Evolutionary conservation across 2,329 filamentous ascomycete species (phyloP).

Genomic region (Aspergillus brasiliensis): DNA sequence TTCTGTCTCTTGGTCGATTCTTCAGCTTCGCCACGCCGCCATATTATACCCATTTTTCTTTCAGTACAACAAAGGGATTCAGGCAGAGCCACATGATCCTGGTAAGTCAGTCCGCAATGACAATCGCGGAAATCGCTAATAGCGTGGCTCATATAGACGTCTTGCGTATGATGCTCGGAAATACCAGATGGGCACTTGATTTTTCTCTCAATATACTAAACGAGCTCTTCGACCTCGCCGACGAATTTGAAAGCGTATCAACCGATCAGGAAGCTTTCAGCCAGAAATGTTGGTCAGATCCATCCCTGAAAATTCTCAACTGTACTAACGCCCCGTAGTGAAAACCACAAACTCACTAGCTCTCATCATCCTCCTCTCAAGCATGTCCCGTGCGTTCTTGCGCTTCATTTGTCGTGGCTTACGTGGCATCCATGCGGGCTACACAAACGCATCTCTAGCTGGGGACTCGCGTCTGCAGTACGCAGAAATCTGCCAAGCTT

Average conservation of each 20-base stretch:
- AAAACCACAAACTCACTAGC: conserved; percentile 44
- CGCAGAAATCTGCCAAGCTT: conserved; percentile 56
- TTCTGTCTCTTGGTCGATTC: conserved; percentile 72
- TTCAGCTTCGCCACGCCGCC: conserved; percentile 71
- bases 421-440: conserved; percentile 54
- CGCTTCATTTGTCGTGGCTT: conserved; percentile 68
- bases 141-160: conserved; percentile 57
- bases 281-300: conserved; percentile 35
- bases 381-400: conserved; percentile 72
- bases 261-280: conserved; percentile 39
- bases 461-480: conserved; percentile 48
- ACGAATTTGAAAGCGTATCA: conserved; percentile 39
- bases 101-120: conserved; percentile 42
- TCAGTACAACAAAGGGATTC: conserved; percentile 62
- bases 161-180: conserved; percentile 70
- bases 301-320: conserved; percentile 5
- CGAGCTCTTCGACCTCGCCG: conserved; percentile 51
- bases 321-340: conserved; percentile 22
- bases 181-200: conserved; percentile 77
- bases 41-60: conserved; percentile 66
- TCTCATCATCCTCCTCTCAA: conserved; percentile 67
- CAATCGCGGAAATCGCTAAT: neutral
- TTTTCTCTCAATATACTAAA: conserved; percentile 59
- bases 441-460: conserved; percentile 40
- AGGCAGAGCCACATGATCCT: conserved; percentile 56